phyloP scores from a whole-genome alignment of 495 filamentous ascomycete genomes.

The Niebla homalea region DNA sequence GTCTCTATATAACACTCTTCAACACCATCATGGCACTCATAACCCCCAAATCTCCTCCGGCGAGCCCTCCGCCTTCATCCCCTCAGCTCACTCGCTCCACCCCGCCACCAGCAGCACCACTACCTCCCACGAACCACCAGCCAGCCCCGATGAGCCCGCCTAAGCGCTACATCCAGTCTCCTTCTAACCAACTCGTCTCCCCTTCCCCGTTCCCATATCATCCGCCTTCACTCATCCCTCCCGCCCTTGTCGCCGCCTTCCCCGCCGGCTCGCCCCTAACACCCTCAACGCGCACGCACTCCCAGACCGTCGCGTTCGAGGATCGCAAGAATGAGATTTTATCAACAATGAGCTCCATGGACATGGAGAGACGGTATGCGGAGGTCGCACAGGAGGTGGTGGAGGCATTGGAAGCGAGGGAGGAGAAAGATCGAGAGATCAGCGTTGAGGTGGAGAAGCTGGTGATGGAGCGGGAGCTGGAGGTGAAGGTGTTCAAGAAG shows the following conservation, averaged over 20 bases:
- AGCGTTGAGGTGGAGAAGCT: slow-evolving; percentile 13
- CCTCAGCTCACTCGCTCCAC: background rate
- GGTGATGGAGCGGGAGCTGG: slow-evolving; percentile 15
- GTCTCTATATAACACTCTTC: no score
- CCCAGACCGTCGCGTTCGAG: slow-evolving; percentile 6
- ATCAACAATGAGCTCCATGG: slow-evolving; percentile 5
- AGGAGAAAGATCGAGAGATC: slow-evolving; percentile 7
- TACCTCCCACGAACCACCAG: no score
- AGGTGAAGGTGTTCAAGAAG: slow-evolving; percentile 15
- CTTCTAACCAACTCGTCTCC: background rate
- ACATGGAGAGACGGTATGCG: slow-evolving; percentile 11
- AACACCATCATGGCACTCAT: no score
- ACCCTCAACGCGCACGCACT: background rate
- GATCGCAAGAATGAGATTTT: slow-evolving; percentile 10
- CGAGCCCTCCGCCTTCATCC: no score
- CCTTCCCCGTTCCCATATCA: background rate
- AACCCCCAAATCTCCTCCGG: no score
- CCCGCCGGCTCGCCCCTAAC: background rate
- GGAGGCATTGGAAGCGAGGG: slow-evolving; percentile 8
- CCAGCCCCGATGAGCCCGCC: no score
- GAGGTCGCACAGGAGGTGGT: slow-evolving; percentile 7
- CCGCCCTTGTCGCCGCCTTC: background rate
- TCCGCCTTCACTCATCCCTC: background rate
- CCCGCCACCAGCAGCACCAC: background rate
- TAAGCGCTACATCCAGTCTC: background rate